Conservation (phyloP, 2,329 filamentous ascomycete genomes). For the Tolypocladium paradoxum region DNA sequence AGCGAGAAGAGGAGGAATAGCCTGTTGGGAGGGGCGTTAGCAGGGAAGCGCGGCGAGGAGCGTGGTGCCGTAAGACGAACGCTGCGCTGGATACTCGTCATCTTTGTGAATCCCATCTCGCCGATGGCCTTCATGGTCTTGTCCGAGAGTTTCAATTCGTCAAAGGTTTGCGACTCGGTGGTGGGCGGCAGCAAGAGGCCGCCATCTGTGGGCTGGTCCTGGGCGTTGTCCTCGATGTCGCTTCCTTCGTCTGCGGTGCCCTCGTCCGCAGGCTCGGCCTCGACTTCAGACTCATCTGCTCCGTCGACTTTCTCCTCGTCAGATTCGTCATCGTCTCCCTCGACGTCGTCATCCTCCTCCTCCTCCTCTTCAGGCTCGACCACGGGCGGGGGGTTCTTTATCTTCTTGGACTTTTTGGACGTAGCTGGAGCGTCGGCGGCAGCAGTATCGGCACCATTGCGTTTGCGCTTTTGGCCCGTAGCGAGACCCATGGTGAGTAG, state of each 20-base stretch:
- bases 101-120: slow-evolving; percentile 86
- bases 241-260: slow-evolving; percentile 8
- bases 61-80: slow-evolving; percentile 9
- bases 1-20: slow-evolving; percentile 78
- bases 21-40: slow-evolving; percentile 18
- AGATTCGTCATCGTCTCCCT: slow-evolving; percentile 12
- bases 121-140: slow-evolving; percentile 80
- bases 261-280: slow-evolving; percentile 9
- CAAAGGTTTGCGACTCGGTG: slow-evolving; percentile 59
- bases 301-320: slow-evolving; percentile 17
- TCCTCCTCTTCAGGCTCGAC: slow-evolving; percentile 17
- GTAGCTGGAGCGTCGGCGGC: slow-evolving; percentile 9
- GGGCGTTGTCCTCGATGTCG: slow-evolving; percentile 12
- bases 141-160: slow-evolving; percentile 74
- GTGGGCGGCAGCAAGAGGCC: slow-evolving; percentile 42
- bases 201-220: slow-evolving; percentile 24
- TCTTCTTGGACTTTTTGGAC: slow-evolving; percentile 30
- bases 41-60: neutral
- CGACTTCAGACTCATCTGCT: slow-evolving; percentile 16
- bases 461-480: slow-evolving; percentile 34
- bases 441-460: slow-evolving; percentile 22
- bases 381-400: slow-evolving; percentile 22
- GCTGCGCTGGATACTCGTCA: slow-evolving; percentile 89
- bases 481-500: slow-evolving; percentile 20
- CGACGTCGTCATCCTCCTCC: slow-evolving; percentile 15